phyloP scores from a whole-genome alignment of 495 filamentous ascomycete species.

The Saxophila tyrrhenica region DNA sequence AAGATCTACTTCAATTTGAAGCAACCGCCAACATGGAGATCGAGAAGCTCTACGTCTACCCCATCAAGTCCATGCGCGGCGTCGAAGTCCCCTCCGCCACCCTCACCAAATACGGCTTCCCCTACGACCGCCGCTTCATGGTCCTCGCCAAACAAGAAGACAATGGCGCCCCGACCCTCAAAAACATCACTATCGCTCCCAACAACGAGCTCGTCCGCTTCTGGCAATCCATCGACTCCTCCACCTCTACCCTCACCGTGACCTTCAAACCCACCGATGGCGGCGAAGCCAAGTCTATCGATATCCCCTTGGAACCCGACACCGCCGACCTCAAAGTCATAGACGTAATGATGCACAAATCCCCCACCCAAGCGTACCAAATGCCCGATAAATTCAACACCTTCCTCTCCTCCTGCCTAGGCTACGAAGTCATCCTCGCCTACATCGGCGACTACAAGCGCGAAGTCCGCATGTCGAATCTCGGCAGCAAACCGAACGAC shows the following conservation, averaged over 20 bases:
- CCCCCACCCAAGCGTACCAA: constrained; percentile 50
- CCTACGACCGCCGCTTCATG: constrained; percentile 70
- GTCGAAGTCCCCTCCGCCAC: constrained; percentile 44
- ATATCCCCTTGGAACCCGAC: constrained; percentile 51
- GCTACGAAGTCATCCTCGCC: constrained; percentile 52
- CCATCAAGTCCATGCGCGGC: constrained; percentile 73
- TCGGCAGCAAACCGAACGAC: constrained; percentile 29
- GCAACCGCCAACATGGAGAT: constrained; percentile 11
- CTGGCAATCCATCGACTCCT: constrained; percentile 21
- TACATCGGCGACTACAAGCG: constrained; percentile 57
- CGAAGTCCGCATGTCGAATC: constrained; percentile 44
- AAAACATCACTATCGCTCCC: constrained; percentile 56
- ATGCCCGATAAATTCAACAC: constrained; percentile 54
- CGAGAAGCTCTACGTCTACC: constrained; percentile 67
- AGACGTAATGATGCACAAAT: constrained; percentile 50
- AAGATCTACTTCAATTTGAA: neutral
- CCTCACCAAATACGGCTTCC: constrained; percentile 56
- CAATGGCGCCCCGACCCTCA: constrained; percentile 12
- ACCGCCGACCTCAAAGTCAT: constrained; percentile 38
- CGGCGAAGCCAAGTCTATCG: constrained; percentile 30
- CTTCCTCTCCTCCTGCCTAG: constrained; percentile 67
- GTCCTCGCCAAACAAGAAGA: constrained; percentile 44
- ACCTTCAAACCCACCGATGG: constrained; percentile 38
- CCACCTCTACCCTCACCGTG: constrained; percentile 41
- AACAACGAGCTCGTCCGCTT: constrained; percentile 61